A percentile compares a stretch with the other conserved stretches of the same genome.
These are phyloP conservation scores for Rhododendron henanense DNA, from an alignment of 148 eudicot species.

Conservation along the genomic window DNA sequence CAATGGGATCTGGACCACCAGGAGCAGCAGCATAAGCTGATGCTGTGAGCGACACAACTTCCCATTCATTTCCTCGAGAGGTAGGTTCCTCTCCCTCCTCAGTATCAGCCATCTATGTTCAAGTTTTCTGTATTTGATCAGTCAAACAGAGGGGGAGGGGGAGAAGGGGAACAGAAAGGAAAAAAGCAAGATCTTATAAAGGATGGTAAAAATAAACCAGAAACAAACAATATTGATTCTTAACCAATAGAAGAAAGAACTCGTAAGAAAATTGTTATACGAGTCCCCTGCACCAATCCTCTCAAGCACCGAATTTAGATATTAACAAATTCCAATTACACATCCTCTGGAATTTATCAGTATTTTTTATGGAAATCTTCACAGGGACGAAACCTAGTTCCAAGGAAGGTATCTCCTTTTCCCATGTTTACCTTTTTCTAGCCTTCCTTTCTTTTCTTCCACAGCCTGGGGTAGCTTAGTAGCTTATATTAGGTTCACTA, in stretches of 20 bases:
- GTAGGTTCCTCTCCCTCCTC: conserved; percentile 39
- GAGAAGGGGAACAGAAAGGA: background rate
- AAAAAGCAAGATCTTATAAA: background rate
- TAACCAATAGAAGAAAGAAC: background rate
- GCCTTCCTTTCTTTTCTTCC: background rate
- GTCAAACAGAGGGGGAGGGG: background rate
- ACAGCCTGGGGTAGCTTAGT: background rate
- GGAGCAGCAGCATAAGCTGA: conserved; percentile 91
- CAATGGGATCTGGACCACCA: conserved; percentile 53
- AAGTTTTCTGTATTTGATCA: conserved; percentile 4
- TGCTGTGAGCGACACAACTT: conserved; percentile 89
- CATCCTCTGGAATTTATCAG: background rate
- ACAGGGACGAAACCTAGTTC: background rate
- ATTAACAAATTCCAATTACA: background rate
- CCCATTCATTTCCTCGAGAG: conserved; percentile 85
- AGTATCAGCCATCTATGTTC: conserved; percentile 37
- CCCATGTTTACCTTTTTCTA: background rate
- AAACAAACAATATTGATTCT: background rate
- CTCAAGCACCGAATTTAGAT: background rate
- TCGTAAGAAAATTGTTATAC: background rate
- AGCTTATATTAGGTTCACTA: background rate
- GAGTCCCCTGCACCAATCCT: background rate
- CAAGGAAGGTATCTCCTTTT: background rate
- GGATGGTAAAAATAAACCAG: background rate
- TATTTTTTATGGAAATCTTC: background rate